Conservation (phyloP, 331 rosid species). For the Pyrus hybrid region DNA sequence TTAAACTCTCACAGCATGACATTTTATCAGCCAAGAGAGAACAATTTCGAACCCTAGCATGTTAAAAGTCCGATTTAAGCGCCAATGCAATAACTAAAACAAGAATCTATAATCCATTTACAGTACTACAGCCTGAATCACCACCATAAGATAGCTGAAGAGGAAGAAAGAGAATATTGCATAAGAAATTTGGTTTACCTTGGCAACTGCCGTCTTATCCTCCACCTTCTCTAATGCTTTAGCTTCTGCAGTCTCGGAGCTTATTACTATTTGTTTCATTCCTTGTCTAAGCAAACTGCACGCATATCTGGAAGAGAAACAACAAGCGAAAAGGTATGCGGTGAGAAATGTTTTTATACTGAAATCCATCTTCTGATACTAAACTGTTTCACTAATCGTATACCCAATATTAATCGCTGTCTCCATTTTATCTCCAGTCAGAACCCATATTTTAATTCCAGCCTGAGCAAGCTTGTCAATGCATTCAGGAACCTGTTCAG, state of each 20-base stretch:
- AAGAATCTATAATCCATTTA: not conserved
- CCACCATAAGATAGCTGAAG: not conserved
- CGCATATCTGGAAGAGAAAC: constrained; percentile 50
- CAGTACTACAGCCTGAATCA: not conserved
- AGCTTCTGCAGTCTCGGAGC: constrained; percentile 69
- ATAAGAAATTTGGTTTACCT: constrained; percentile 26
- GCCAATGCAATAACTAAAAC: not conserved
- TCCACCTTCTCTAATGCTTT: constrained; percentile 67
- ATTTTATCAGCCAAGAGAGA: not conserved
- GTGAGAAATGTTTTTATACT: constrained; percentile 9
- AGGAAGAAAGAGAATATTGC: not conserved
- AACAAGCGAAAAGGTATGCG: not conserved
- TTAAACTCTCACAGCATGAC: constrained; percentile 12
- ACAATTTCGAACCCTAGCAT: not conserved
- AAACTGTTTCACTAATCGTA: constrained; percentile 8
- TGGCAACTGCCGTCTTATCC: constrained; percentile 51
- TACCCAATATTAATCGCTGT: constrained; percentile 98
- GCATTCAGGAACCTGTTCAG: constrained; percentile 87
- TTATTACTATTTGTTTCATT: constrained; percentile 78
- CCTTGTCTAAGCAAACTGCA: constrained; percentile 97
- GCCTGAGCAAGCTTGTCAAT: constrained; percentile 99
- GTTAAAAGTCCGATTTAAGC: not conserved
- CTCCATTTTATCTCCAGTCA: constrained; percentile 99
- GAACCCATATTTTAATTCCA: constrained; percentile 95
- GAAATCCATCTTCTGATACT: not conserved